phyloP scores from a whole-genome alignment of 2,329 filamentous ascomycete species.

The Chrysoporthe deuterocubensis region DNA sequence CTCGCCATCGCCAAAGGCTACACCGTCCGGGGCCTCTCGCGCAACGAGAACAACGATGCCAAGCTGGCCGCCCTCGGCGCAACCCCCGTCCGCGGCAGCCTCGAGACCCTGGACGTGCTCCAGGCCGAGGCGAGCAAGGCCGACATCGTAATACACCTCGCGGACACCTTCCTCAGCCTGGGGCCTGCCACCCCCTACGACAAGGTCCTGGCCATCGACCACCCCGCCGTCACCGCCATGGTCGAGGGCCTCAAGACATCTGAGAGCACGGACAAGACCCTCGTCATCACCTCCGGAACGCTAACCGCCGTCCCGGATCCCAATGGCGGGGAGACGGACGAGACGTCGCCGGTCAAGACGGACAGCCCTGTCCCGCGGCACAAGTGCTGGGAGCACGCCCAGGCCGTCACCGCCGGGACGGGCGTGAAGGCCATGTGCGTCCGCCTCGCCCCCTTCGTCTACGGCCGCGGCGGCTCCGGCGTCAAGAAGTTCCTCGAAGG shows the following conservation, averaged over 20 bases:
- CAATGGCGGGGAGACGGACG: conserved; percentile 35
- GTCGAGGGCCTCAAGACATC: conserved; percentile 39
- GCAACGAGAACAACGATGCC: conserved; percentile 33
- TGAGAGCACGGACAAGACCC: conserved; percentile 31
- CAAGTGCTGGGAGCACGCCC: conserved; percentile 38
- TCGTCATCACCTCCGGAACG: conserved; percentile 42
- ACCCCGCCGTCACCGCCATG: conserved; percentile 43
- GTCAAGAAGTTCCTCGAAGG: conserved; percentile 40
- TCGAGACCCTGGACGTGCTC: conserved; percentile 44
- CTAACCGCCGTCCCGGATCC: conserved; percentile 32
- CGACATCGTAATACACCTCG: conserved; percentile 50
- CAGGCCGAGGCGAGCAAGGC: conserved; percentile 42
- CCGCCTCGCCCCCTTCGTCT: conserved; percentile 48
- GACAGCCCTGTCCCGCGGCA: conserved; percentile 32
- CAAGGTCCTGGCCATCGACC: conserved; percentile 37
- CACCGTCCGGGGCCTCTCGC: conserved; percentile 45
- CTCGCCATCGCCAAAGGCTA: conserved; percentile 42
- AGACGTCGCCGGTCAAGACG: conserved; percentile 29
- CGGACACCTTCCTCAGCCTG: conserved; percentile 33
- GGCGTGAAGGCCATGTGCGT: conserved; percentile 43
- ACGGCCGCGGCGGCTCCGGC: conserved; percentile 46
- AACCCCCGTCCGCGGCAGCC: conserved; percentile 44
- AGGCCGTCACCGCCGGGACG: conserved; percentile 33
- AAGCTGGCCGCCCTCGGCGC: conserved; percentile 45
- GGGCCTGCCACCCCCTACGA: conserved; percentile 27